Conservation (phyloP, 2,329 filamentous ascomycete genomes). For the Aspergillus ibericus region DNA sequence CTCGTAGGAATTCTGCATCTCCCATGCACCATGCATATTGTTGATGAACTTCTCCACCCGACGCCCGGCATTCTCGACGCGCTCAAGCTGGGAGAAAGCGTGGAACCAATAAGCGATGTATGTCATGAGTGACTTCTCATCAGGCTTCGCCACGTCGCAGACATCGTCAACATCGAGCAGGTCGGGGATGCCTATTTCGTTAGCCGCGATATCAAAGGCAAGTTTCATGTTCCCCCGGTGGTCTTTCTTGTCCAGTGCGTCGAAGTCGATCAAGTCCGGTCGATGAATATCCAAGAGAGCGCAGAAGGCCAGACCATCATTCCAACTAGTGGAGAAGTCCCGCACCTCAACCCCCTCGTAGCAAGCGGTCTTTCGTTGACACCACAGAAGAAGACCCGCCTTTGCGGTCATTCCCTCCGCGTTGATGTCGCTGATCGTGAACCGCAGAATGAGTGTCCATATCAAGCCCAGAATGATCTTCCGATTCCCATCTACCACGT, state of each 20-base stretch:
- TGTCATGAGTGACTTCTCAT: conserved; percentile 96
- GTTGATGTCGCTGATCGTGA: conserved; percentile 98
- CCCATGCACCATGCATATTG: conserved; percentile 99
- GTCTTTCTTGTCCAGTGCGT: conserved; percentile 88
- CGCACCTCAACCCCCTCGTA: conserved; percentile 95
- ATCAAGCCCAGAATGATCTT: conserved; percentile 98
- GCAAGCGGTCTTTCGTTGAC: conserved; percentile 96
- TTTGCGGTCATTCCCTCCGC: conserved; percentile 97
- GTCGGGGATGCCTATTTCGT: conserved; percentile 95
- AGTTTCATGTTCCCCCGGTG: conserved; percentile 97
- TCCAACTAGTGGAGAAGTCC: conserved; percentile 96
- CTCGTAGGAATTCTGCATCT: conserved; percentile 98
- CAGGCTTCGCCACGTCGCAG: conserved; percentile 91
- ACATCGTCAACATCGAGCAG: conserved; percentile 97
- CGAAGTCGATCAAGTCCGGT: conserved; percentile 95
- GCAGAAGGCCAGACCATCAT: conserved; percentile 94
- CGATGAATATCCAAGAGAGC: conserved; percentile 95
- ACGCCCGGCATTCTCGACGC: conserved; percentile 94
- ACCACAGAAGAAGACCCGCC: conserved; percentile 93
- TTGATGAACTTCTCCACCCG: conserved; percentile 98
- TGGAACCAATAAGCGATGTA: conserved; percentile 99
- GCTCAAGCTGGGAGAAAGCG: conserved; percentile 97
- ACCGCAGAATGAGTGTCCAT: conserved; percentile 96
- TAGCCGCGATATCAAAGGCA: conserved; percentile 92
- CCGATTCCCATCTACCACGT: conserved; percentile 95